Evolutionary conservation across 2,329 filamentous ascomycete species (phyloP).

Genomic region (Talaromyces piceae): DNA sequence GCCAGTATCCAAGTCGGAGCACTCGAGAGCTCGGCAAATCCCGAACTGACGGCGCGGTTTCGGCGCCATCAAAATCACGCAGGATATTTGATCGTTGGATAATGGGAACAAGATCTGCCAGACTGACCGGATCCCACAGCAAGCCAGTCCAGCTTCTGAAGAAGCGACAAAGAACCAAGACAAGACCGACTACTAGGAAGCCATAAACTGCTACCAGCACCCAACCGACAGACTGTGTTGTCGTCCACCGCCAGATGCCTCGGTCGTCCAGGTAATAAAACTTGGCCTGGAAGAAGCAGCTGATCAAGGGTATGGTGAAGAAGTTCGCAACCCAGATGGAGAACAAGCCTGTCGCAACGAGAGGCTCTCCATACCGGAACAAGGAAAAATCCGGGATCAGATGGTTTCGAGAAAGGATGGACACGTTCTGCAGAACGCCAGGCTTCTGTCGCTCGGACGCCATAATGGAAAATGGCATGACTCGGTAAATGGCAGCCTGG

Average conservation of each 20-base stretch:
- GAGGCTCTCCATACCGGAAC: conserved; percentile 61
- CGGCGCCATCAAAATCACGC: conserved; percentile 61
- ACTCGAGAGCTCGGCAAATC: conserved; percentile 48
- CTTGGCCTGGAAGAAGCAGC: conserved; percentile 63
- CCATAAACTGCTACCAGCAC: conserved; percentile 66
- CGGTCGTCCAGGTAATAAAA: conserved; percentile 53
- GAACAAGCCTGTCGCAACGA: conserved; percentile 59
- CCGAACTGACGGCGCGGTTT: conserved; percentile 46
- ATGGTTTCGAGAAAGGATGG: conserved; percentile 54
- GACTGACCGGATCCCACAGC: conserved; percentile 73
- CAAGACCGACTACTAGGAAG: conserved; percentile 52
- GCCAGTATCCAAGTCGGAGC: conserved; percentile 82
- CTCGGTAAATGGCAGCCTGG: conserved; percentile 64
- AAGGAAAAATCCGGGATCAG: conserved; percentile 61
- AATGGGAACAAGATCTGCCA: conserved; percentile 73
- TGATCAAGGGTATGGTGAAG: conserved; percentile 74
- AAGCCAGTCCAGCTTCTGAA: conserved; percentile 61
- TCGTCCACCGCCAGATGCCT: conserved; percentile 67
- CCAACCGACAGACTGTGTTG: conserved; percentile 73
- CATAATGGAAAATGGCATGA: conserved; percentile 72
- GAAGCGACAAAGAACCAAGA: conserved; percentile 59
- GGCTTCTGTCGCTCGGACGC: conserved; percentile 54
- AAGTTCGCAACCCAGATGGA: conserved; percentile 66
- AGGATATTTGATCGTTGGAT: conserved; percentile 74
- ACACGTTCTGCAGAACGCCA: conserved; percentile 57